phyloP scores from a whole-genome alignment of 257 asterid genomes.

The Solanum lycopersicoides region DNA sequence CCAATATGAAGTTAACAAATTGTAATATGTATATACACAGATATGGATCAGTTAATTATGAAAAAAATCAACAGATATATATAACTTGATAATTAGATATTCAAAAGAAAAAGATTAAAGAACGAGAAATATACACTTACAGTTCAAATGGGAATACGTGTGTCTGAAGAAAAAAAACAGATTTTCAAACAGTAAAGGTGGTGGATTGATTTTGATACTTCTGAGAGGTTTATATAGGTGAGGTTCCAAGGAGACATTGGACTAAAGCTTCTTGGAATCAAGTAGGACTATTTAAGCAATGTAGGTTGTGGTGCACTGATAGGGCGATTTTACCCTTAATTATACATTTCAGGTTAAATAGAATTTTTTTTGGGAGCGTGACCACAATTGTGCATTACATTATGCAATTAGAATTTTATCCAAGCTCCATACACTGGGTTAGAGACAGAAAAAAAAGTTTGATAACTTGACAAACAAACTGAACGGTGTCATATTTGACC shows the following conservation, averaged over 20 bases:
- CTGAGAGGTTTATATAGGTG: conserved; percentile 25
- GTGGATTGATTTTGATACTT: background rate
- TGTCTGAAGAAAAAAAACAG: conserved; percentile 5
- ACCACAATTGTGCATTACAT: too few species aligned
- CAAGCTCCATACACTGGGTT: too few species aligned
- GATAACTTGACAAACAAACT: background rate
- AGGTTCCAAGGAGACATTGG: background rate
- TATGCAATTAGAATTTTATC: too few species aligned
- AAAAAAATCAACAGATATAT: conserved; percentile 8
- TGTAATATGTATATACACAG: background rate
- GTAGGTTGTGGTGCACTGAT: too few species aligned
- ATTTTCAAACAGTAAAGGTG: background rate
- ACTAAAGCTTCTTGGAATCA: conserved; percentile 14
- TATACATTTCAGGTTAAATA: too few species aligned
- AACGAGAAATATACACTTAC: conserved; percentile 20
- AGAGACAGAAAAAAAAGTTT: too few species aligned
- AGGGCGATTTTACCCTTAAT: too few species aligned
- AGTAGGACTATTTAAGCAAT: background rate
- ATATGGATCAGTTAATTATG: conserved; percentile 7
- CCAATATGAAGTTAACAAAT: background rate
- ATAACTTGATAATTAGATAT: background rate
- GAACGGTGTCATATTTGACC: background rate
- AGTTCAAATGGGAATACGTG: background rate
- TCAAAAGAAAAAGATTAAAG: background rate
- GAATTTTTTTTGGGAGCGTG: background rate